Evolutionary conservation across 1,139 yeast species (phyloP).

Genomic region (Hyphopichia wangnamkhiaoensis): DNA sequence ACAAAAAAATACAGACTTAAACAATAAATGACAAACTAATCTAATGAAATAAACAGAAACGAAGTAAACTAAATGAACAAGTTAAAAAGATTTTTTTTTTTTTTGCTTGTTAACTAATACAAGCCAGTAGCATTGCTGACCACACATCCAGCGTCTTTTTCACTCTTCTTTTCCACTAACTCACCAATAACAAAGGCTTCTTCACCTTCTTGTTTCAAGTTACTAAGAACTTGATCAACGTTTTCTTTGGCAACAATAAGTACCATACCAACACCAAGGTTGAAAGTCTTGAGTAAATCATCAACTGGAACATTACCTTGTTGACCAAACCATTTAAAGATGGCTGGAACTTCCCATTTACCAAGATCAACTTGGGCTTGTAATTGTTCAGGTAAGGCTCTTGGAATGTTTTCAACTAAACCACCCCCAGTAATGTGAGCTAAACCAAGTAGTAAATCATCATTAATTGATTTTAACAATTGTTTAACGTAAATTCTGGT

Average conservation of each 20-base stretch:
- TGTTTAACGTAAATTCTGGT: constrained; percentile 95
- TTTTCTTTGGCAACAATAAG: constrained; percentile 70
- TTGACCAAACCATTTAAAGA: constrained; percentile 91
- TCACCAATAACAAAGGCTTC: constrained; percentile 77
- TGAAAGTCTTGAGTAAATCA: constrained; percentile 88
- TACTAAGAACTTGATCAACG: constrained; percentile 55
- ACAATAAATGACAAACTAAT: no score
- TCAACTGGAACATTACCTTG: constrained; percentile 86
- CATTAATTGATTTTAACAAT: constrained; percentile 68
- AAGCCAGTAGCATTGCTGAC: constrained; percentile 63
- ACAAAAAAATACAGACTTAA: no score
- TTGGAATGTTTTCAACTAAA: constrained; percentile 90
- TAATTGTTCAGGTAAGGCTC: constrained; percentile 81
- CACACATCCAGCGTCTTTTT: constrained; percentile 59
- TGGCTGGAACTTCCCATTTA: constrained; percentile 81
- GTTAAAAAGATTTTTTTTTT: no score
- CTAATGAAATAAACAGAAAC: no score
- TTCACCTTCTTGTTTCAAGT: constrained; percentile 69
- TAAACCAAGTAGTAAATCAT: constrained; percentile 75
- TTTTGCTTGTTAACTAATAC: constrained; percentile 40
- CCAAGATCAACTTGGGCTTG: constrained; percentile 80
- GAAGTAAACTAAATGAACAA: no score
- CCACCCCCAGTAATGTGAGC: constrained; percentile 99
- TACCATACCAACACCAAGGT: constrained; percentile 97
- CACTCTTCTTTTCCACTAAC: constrained; percentile 55